Percentiles rank a stretch among this genome's conserved stretches.
Evolutionary conservation across 805 yeast species (phyloP).

Genomic region (Zygosaccharomyces kombuchaensis): DNA sequence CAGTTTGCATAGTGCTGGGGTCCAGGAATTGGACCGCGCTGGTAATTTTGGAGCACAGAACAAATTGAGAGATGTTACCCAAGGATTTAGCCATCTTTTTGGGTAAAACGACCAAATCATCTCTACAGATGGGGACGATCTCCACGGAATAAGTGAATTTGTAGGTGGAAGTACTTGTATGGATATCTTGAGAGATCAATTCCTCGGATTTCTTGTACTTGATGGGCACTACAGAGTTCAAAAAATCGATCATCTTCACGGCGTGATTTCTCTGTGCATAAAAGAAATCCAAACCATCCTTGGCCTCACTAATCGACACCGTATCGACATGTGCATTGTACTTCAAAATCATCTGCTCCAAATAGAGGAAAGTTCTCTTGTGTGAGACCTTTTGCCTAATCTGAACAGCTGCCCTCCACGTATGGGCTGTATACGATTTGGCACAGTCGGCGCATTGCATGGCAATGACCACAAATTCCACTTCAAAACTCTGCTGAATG

Average conservation of each 20-base stretch:
- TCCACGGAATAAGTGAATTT: slow-evolving; percentile 92
- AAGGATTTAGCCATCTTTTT: slow-evolving; percentile 75
- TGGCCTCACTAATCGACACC: slow-evolving; percentile 84
- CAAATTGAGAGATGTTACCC: slow-evolving; percentile 79
- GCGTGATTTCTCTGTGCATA: slow-evolving; percentile 89
- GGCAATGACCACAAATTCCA: slow-evolving; percentile 87
- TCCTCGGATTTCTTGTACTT: slow-evolving; percentile 83
- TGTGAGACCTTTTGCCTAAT: slow-evolving; percentile 96
- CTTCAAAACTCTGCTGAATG: slow-evolving; percentile 91
- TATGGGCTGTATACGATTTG: slow-evolving; percentile 89
- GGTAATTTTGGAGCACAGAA: slow-evolving; percentile 77
- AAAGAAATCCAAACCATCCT: slow-evolving; percentile 93
- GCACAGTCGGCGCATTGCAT: slow-evolving; percentile 99
- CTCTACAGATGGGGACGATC: slow-evolving; percentile 94
- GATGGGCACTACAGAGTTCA: slow-evolving; percentile 78
- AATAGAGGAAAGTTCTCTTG: slow-evolving; percentile 90
- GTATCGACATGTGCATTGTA: slow-evolving; percentile 94
- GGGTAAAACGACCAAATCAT: slow-evolving; percentile 90
- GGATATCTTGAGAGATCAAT: slow-evolving; percentile 86
- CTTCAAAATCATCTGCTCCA: slow-evolving; percentile 90
- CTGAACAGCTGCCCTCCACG: slow-evolving; percentile 98
- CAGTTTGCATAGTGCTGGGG: slow-evolving; percentile 71
- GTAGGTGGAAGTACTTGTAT: slow-evolving; percentile 80
- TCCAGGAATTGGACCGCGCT: slow-evolving; percentile 84
- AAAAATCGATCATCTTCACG: slow-evolving; percentile 86